These are phyloP conservation scores for Trametes hirsuta DNA, from an alignment of 1,284 basidiomycete genomes.

Conservation along the genomic window DNA sequence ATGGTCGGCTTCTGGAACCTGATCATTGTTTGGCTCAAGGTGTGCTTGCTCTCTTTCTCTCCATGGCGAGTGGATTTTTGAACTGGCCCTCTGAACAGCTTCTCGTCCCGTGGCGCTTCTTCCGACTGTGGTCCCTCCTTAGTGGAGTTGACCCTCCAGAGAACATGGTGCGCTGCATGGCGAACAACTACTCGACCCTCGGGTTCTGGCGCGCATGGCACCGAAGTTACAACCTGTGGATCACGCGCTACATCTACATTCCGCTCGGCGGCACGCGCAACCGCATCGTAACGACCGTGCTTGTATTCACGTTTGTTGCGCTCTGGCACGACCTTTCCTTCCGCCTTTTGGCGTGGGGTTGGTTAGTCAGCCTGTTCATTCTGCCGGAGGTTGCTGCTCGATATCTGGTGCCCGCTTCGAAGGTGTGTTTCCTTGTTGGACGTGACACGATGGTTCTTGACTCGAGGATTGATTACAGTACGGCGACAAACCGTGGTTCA, in stretches of 20 bases:
- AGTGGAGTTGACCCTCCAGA: constrained; percentile 95
- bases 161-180: constrained; percentile 98
- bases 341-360: constrained; percentile 92
- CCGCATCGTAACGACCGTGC: constrained; percentile 66
- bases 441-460: not conserved
- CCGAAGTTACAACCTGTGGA: constrained; percentile 95
- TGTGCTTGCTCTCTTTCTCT: constrained; percentile 36
- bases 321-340: constrained; percentile 97
- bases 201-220: constrained; percentile 99
- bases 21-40: constrained; percentile 96
- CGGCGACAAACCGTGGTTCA: constrained; percentile 74
- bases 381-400: constrained; percentile 81
- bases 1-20: constrained; percentile 99
- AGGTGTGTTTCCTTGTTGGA: constrained; percentile 49
- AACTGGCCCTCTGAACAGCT: constrained; percentile 52
- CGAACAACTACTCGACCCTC: constrained; percentile 94
- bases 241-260: constrained; percentile 95
- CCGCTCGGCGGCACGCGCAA: constrained; percentile 85
- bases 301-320: constrained; percentile 98
- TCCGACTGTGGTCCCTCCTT: constrained; percentile 91
- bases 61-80: not conserved
- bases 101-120: constrained; percentile 97
- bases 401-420: constrained; percentile 61
- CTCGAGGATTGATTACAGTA: constrained; percentile 51
- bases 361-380: constrained; percentile 92